phyloP scores from a whole-genome alignment of 371 early-diverging fungal genomes.

The Capillidium rhysosporum region DNA sequence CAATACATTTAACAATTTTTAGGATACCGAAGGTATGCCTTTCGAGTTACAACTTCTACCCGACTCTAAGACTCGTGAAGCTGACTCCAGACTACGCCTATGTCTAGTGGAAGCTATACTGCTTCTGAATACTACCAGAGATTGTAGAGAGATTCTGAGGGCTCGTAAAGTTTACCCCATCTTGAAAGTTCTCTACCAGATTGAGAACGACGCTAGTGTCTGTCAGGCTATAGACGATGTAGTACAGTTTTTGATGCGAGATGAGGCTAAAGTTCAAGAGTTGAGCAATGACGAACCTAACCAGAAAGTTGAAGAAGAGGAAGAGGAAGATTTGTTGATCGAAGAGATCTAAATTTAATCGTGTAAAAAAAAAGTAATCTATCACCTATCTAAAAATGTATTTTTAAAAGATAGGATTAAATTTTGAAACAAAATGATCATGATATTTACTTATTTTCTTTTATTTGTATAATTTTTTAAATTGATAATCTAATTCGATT shows the following conservation, averaged over 20 bases:
- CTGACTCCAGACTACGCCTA: slow-evolving; percentile 45
- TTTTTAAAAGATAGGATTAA: no score
- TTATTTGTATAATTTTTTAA: no score
- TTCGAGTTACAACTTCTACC: slow-evolving; percentile 77
- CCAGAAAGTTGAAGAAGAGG: neutral
- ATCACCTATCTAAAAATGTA: no score
- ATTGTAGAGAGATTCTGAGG: slow-evolving; percentile 60
- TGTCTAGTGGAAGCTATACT: slow-evolving; percentile 62
- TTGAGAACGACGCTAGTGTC: slow-evolving; percentile 39
- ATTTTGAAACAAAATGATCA: no score
- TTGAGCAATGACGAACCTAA: slow-evolving; percentile 18
- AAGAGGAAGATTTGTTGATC: neutral
- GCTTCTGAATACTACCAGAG: slow-evolving; percentile 47
- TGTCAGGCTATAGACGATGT: slow-evolving; percentile 47
- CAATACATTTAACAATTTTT: neutral
- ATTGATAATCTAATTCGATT: no score
- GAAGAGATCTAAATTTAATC: neutral
- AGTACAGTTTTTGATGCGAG: slow-evolving; percentile 74
- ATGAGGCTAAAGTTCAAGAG: slow-evolving; percentile 25
- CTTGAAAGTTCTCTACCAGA: slow-evolving; percentile 54
- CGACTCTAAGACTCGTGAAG: slow-evolving; percentile 66
- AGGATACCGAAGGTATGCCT: slow-evolving; percentile 85
- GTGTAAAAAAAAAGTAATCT: no score
- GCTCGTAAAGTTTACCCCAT: slow-evolving; percentile 69
- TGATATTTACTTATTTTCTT: no score